These are phyloP conservation scores for Suhomyces pyralidae DNA, from an alignment of 805 yeast species.

Conservation along the genomic window DNA sequence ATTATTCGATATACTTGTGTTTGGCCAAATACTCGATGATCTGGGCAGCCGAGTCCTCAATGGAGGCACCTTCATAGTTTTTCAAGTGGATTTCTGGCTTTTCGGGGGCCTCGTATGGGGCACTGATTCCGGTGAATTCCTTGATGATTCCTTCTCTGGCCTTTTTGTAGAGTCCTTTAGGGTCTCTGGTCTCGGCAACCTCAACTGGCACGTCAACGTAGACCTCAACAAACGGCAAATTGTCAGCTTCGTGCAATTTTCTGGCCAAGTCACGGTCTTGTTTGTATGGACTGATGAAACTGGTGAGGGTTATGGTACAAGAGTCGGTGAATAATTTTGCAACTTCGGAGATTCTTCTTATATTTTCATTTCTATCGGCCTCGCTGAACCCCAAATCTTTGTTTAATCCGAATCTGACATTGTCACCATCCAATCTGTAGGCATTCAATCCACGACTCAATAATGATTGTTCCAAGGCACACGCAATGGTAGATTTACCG, in stretches of 20 bases:
- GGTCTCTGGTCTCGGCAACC: conserved; percentile 95
- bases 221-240: conserved; percentile 84
- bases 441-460: conserved; percentile 67
- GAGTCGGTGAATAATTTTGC: conserved; percentile 92
- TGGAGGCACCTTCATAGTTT: conserved; percentile 59
- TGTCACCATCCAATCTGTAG: conserved; percentile 93
- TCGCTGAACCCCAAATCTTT: conserved; percentile 93
- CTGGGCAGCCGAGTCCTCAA: conserved; percentile 77
- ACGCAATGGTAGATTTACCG: conserved; percentile 92
- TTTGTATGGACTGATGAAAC: conserved; percentile 89
- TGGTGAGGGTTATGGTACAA: conserved; percentile 82
- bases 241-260: conserved; percentile 70
- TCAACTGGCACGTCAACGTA: conserved; percentile 90
- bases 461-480: conserved; percentile 84
- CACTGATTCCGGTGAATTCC: conserved; percentile 93
- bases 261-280: conserved; percentile 84
- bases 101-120: conserved; percentile 93
- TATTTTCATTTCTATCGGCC: conserved; percentile 89
- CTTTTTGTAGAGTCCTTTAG: conserved; percentile 94
- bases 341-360: conserved; percentile 92
- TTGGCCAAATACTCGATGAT: conserved; percentile 66
- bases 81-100: conserved; percentile 77
- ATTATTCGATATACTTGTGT: conserved; percentile 36
- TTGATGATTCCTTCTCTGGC: conserved; percentile 93
- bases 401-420: conserved; percentile 90